Evolutionary conservation across 1,284 basidiomycete species (phyloP).

Genomic region (Somion occarium): DNA sequence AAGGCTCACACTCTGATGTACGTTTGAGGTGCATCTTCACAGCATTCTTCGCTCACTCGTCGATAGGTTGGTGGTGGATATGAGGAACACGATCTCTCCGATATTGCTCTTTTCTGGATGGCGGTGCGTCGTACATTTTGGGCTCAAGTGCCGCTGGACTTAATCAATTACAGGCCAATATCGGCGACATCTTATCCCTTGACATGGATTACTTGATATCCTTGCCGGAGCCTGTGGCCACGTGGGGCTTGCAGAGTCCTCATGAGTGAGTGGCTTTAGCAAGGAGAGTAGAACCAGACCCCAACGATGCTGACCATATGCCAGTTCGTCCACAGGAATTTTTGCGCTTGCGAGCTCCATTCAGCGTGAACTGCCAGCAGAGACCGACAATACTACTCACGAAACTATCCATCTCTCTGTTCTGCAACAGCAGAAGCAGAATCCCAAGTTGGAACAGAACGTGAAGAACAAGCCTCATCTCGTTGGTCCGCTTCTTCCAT

Average conservation of each 20-base stretch:
- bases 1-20: slow-evolving; percentile 62
- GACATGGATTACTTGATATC: slow-evolving; percentile 48
- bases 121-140: slow-evolving; percentile 35
- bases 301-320: slow-evolving; percentile 4
- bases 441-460: slow-evolving; percentile 30
- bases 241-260: slow-evolving; percentile 56
- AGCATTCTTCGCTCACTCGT: neutral
- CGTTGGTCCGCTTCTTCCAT: slow-evolving; percentile 38
- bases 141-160: slow-evolving; percentile 4
- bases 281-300: neutral
- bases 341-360: slow-evolving; percentile 40
- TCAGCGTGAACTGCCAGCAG: slow-evolving; percentile 45
- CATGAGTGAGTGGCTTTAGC: slow-evolving; percentile 61
- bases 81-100: slow-evolving; percentile 60
- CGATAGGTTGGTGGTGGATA: slow-evolving; percentile 67
- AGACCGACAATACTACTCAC: slow-evolving; percentile 42
- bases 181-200: slow-evolving; percentile 49
- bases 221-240: slow-evolving; percentile 45
- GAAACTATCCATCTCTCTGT: slow-evolving; percentile 63
- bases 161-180: slow-evolving; percentile 39
- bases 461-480: slow-evolving; percentile 41
- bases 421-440: slow-evolving; percentile 36
- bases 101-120: slow-evolving; percentile 66
- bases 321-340: slow-evolving; percentile 50
- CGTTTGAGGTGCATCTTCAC: slow-evolving; percentile 11